A percentile compares a stretch with the other conserved stretches of the same genome.
Evolutionary conservation across 257 asterid species (phyloP).

Genomic region (Buddleja alternifolia): DNA sequence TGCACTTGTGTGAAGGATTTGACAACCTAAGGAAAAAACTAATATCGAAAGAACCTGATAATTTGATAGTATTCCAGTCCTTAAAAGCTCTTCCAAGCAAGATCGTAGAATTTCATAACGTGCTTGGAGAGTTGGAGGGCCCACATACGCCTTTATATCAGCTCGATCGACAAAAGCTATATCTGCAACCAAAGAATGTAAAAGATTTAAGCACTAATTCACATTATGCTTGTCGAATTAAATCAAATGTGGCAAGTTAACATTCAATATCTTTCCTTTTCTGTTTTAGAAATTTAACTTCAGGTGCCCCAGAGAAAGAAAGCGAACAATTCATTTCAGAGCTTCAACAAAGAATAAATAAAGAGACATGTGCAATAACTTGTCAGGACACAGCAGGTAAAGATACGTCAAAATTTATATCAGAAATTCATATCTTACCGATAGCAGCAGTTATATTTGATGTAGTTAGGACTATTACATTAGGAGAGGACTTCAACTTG

Average conservation of each 20-base stretch:
- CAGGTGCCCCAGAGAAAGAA: neutral
- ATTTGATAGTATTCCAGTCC: constrained; percentile 74
- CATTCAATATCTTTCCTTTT: neutral
- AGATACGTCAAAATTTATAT: neutral
- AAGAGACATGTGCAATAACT: neutral
- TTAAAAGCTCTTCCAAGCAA: constrained; percentile 79
- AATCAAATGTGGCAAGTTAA: neutral
- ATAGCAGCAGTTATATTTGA: constrained; percentile 97
- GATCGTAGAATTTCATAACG: constrained; percentile 94
- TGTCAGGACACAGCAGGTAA: neutral
- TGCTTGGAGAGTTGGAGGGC: constrained; percentile 97
- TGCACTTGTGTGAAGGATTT: constrained; percentile 13
- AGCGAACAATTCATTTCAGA: neutral
- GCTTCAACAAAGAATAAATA: neutral
- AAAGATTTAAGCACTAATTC: neutral
- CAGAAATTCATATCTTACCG: constrained; percentile 53
- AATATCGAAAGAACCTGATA: constrained; percentile 37
- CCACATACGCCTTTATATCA: constrained; percentile 96
- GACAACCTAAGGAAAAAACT: neutral
- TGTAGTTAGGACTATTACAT: constrained; percentile 91
- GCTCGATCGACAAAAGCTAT: constrained; percentile 98
- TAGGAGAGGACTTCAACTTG: constrained; percentile 87
- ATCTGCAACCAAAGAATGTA: constrained; percentile 57
- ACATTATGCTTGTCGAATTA: neutral
- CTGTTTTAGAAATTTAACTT: neutral